These are phyloP conservation scores for Themeda triandra DNA, from an alignment of 176 grass and related monocot species.

Conservation along the genomic window DNA sequence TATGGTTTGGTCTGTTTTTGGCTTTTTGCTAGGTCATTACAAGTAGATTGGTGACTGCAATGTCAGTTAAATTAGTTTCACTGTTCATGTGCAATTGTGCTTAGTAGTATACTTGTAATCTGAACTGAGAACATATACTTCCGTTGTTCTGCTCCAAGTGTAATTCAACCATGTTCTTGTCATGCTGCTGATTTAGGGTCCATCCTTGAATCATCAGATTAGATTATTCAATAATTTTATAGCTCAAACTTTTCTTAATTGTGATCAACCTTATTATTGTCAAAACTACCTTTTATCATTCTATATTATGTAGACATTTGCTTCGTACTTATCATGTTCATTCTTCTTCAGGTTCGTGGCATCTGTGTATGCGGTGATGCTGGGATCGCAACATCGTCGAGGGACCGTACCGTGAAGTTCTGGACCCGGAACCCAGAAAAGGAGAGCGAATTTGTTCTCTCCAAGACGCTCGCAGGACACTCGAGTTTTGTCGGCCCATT, in stretches of 20 bases:
- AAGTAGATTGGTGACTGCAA: neutral
- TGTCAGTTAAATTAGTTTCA: neutral
- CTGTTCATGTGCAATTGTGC: neutral
- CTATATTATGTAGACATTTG: neutral
- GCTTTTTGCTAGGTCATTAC: neutral
- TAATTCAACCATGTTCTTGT: neutral
- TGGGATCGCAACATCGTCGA: conserved; percentile 82
- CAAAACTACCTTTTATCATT: too few relatives aligned
- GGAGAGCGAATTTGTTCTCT: conserved; percentile 56
- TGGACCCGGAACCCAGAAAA: conserved; percentile 58
- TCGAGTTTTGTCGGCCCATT: conserved; percentile 87
- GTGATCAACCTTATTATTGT: neutral
- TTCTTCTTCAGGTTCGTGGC: conserved; percentile 61
- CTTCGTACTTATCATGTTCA: neutral
- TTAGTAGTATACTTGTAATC: neutral
- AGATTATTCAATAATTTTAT: neutral
- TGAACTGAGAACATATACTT: neutral
- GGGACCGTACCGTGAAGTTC: conserved; percentile 71
- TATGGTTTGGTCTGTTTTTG: neutral
- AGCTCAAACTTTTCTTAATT: neutral
- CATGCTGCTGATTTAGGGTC: neutral
- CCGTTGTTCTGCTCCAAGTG: neutral
- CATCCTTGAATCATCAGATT: neutral
- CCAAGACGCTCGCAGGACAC: conserved; percentile 79
- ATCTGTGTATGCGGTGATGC: conserved; percentile 87